A percentile compares a stretch with the other conserved stretches of the same genome.
phyloP scores from a whole-genome alignment of 1,139 yeast genomes.

The Yamadazyma atlantica region DNA sequence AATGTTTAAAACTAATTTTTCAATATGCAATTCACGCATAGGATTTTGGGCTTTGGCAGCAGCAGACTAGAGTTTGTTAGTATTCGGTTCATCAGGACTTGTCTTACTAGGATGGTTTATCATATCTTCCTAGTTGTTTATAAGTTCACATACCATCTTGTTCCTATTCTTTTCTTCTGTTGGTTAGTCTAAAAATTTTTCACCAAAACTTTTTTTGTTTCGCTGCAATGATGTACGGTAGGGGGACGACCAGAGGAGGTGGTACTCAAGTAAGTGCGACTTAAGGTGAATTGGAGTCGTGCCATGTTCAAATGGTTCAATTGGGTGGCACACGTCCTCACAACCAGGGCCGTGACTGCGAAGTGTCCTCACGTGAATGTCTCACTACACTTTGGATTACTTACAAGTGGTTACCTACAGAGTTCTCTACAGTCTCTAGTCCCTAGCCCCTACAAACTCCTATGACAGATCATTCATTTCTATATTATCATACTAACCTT shows the following conservation, averaged over 20 bases:
- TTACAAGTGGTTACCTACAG: no score
- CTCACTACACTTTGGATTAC: no score
- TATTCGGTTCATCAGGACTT: no score
- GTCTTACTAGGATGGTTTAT: no score
- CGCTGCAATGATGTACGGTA: not conserved
- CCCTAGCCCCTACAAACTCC: no score
- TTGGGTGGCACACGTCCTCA: no score
- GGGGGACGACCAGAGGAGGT: not conserved
- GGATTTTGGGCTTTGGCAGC: slow-evolving; percentile 47
- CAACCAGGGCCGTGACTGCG: no score
- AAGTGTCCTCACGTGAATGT: no score
- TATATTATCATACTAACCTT: slow-evolving; percentile 36
- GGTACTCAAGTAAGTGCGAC: not conserved
- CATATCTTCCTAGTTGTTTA: no score
- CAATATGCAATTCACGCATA: slow-evolving; percentile 99
- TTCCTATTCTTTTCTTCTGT: slow-evolving; percentile 7
- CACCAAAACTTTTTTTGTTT: slow-evolving; percentile 2
- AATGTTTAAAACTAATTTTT: slow-evolving; percentile 98
- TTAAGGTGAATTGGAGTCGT: not conserved
- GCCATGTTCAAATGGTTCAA: no score
- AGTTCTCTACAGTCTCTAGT: no score
- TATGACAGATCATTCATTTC: not conserved
- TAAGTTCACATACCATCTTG: slow-evolving; percentile 31
- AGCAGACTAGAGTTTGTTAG: slow-evolving; percentile 23
- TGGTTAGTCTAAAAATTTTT: slow-evolving; percentile 9